A percentile compares a stretch with the other conserved stretches of the same genome.
Evolutionary conservation across 192 early-diverging fungal genomes (phyloP).

Genomic region (Coemansia sp.): DNA sequence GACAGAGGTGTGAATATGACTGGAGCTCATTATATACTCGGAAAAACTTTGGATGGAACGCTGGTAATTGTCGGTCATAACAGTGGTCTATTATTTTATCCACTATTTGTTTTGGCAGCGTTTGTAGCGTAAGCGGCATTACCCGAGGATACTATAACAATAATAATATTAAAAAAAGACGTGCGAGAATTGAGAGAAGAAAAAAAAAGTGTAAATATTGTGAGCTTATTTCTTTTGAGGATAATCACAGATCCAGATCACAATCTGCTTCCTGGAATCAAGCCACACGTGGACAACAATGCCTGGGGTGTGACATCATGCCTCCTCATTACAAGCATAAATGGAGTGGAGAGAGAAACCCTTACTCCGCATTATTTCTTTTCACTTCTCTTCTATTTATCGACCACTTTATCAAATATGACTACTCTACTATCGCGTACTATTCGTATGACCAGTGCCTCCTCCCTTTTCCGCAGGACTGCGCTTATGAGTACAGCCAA

Average conservation of each 20-base stretch:
- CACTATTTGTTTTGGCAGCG: conserved; percentile 38
- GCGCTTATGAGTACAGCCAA: not conserved
- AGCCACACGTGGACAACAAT: not conserved
- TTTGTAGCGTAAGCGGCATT: conserved; percentile 32
- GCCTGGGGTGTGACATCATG: not conserved
- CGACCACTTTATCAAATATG: not conserved
- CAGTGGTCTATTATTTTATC: conserved; percentile 28
- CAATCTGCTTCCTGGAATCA: not conserved
- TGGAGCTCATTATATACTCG: conserved; percentile 17
- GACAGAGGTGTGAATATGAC: conserved; percentile 25
- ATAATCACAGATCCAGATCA: not conserved
- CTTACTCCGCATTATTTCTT: not conserved
- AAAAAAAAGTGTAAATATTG: not conserved
- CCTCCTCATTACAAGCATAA: not conserved
- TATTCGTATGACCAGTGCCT: not conserved
- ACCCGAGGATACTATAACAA: not conserved
- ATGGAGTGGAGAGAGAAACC: too few relatives aligned
- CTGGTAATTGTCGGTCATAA: conserved; percentile 16
- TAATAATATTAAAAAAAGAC: not conserved
- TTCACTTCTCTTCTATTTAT: conserved; percentile 4
- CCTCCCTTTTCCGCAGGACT: not conserved
- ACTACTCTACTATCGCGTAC: not conserved
- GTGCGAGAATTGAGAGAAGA: not conserved
- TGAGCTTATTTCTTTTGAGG: not conserved
- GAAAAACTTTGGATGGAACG: conserved; percentile 31